Percentiles rank a stretch among this genome's conserved stretches.
These are phyloP conservation scores for Cryomyces antarcticus DNA, from an alignment of 495 filamentous ascomycete species.

Conservation along the genomic window DNA sequence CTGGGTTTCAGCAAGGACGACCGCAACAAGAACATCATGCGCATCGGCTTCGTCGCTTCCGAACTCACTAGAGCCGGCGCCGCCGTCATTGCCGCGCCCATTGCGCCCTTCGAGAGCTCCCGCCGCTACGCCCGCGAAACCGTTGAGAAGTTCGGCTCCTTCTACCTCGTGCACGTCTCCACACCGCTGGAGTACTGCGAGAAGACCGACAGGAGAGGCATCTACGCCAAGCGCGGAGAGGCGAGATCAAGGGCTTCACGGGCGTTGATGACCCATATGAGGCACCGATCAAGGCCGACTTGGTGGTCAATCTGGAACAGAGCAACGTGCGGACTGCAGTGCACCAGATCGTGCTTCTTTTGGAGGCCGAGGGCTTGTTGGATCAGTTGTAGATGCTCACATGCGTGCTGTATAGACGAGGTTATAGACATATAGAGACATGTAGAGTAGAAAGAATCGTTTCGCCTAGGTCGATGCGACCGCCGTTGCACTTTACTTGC, in stretches of 20 bases:
- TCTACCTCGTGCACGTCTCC: conserved; percentile 88
- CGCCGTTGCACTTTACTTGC: too few relatives aligned
- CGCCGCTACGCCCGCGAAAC: conserved; percentile 59
- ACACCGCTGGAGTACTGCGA: conserved; percentile 84
- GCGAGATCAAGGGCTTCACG: conserved; percentile 96
- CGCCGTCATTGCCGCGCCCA: conserved; percentile 93
- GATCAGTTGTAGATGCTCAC: conserved; percentile 25
- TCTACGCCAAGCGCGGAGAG: conserved; percentile 69
- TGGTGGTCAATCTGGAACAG: conserved; percentile 69
- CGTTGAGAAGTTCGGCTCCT: conserved; percentile 69
- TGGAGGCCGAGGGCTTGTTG: conserved; percentile 76
- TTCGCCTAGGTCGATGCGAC: too few relatives aligned
- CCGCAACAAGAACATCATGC: conserved; percentile 85
- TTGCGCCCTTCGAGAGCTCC: conserved; percentile 73
- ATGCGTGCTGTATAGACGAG: too few relatives aligned
- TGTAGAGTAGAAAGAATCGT: too few relatives aligned
- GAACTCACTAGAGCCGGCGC: conserved; percentile 85
- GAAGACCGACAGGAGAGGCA: conserved; percentile 82
- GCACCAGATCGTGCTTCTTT: conserved; percentile 85
- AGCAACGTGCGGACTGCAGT: conserved; percentile 80
- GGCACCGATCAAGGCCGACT: conserved; percentile 56
- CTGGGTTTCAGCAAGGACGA: conserved; percentile 88
- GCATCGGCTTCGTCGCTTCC: conserved; percentile 88
- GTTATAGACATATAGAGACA: too few relatives aligned
- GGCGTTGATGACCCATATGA: conserved; percentile 98